phyloP scores from a whole-genome alignment of 345 rosid genomes.

The Citrus medica region DNA sequence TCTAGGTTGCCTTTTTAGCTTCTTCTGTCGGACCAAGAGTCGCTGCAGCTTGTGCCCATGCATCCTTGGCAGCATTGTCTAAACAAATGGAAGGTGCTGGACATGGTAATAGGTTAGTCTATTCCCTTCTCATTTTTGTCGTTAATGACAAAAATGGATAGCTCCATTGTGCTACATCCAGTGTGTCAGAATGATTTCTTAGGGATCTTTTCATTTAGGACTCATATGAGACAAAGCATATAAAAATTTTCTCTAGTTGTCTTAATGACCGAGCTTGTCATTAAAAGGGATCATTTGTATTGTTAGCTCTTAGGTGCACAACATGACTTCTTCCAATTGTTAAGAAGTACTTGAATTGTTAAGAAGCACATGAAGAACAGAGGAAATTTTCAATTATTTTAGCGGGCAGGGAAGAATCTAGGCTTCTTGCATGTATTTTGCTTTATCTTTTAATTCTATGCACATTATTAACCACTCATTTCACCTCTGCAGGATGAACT shows the following conservation, averaged over 20 bases:
- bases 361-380: neutral
- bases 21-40: slow-evolving; percentile 97
- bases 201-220: neutral
- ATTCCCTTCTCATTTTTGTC: slow-evolving; percentile 2
- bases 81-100: slow-evolving; percentile 42
- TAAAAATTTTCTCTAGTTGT: neutral
- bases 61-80: slow-evolving; percentile 75
- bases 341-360: neutral
- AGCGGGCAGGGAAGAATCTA: neutral
- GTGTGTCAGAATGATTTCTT: neutral
- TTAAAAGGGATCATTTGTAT: too few relatives aligned
- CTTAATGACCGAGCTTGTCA: neutral
- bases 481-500: slow-evolving; percentile 48
- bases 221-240: neutral
- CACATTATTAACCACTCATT: neutral
- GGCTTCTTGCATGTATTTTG: neutral
- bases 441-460: neutral
- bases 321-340: neutral
- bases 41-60: slow-evolving; percentile 99
- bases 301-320: neutral
- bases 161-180: neutral
- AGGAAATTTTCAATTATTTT: neutral
- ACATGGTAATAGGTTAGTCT: slow-evolving; percentile 54
- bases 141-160: neutral
- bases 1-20: slow-evolving; percentile 93